Conservation (phyloP, 2,329 filamentous ascomycete genomes). For the Metarhizium brunneum region DNA sequence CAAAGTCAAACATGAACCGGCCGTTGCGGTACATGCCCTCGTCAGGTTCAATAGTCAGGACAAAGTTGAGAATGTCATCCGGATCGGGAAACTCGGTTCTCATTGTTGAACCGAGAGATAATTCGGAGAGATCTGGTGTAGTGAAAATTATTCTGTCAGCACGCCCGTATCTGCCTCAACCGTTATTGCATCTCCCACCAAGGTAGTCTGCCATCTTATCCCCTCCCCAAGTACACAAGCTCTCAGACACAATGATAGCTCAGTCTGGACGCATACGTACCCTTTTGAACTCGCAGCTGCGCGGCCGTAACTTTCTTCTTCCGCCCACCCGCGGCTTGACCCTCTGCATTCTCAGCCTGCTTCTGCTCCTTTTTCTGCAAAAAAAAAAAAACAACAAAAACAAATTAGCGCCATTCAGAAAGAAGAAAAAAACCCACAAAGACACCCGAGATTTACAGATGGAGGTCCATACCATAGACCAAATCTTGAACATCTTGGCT, state of each 20-base stretch:
- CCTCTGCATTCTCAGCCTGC: slow-evolving; percentile 78
- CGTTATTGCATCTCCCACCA: background rate
- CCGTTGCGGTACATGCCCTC: slow-evolving; percentile 85
- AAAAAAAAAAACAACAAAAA: slow-evolving; percentile 10
- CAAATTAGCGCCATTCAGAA: background rate
- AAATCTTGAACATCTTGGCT: slow-evolving; percentile 91
- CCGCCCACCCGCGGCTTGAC: slow-evolving; percentile 60
- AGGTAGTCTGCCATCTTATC: background rate
- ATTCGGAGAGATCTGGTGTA: slow-evolving; percentile 63
- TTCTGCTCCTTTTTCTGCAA: slow-evolving; percentile 90
- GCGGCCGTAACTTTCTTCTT: slow-evolving; percentile 99
- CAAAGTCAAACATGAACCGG: slow-evolving; percentile 80
- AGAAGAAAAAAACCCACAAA: background rate
- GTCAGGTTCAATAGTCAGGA: slow-evolving; percentile 73
- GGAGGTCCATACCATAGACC: slow-evolving; percentile 72
- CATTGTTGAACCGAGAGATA: slow-evolving; percentile 73
- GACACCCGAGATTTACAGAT: background rate
- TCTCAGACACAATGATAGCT: background rate
- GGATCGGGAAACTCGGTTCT: slow-evolving; percentile 71
- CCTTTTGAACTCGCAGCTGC: slow-evolving; percentile 92
- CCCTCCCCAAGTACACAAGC: background rate
- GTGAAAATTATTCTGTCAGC: background rate
- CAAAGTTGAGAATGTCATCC: slow-evolving; percentile 80
- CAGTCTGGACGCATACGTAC: slow-evolving; percentile 33
- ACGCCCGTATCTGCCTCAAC: background rate